A percentile compares a stretch with the other conserved stretches of the same genome.
phyloP scores from a whole-genome alignment of 2,329 filamentous ascomycete species.

The Coniochaeta prunicola region DNA sequence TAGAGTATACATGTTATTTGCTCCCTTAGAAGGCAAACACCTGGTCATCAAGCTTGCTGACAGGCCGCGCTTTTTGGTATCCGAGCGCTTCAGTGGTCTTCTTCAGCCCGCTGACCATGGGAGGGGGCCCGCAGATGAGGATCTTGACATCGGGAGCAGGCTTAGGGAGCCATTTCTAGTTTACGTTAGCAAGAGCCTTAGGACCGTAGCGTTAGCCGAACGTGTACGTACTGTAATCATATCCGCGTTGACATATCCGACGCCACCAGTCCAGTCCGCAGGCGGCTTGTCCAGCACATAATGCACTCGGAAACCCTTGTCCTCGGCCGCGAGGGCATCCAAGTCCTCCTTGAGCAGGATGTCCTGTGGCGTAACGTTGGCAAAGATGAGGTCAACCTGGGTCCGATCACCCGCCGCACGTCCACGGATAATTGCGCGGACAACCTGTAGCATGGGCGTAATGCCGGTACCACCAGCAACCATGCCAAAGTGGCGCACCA shows the following conservation, averaged over 20 bases:
- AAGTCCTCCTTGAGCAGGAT: constrained; percentile 92
- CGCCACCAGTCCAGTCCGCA: constrained; percentile 82
- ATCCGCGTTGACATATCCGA: constrained; percentile 90
- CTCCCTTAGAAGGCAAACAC: constrained; percentile 80
- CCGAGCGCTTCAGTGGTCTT: constrained; percentile 85
- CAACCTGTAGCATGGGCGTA: constrained; percentile 95
- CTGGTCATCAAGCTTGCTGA: constrained; percentile 97
- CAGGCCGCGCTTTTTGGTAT: constrained; percentile 84
- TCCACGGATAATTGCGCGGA: constrained; percentile 81
- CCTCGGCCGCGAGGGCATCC: constrained; percentile 68
- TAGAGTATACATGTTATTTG: background rate
- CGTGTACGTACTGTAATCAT: constrained; percentile 65
- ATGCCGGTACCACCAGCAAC: constrained; percentile 96
- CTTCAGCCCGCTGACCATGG: constrained; percentile 96
- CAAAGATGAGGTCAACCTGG: constrained; percentile 90
- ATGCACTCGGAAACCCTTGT: constrained; percentile 77
- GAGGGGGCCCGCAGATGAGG: constrained; percentile 87
- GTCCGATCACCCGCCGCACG: constrained; percentile 75
- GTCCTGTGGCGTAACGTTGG: constrained; percentile 89
- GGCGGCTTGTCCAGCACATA: constrained; percentile 97
- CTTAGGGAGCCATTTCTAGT: constrained; percentile 70
- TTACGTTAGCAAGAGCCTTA: constrained; percentile 17
- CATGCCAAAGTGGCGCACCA: constrained; percentile 96
- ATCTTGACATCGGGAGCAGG: constrained; percentile 86
- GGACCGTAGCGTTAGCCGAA: background rate